Evolutionary conservation across 1,139 yeast species (phyloP).

Genomic region (Arxiozyma telluris): DNA sequence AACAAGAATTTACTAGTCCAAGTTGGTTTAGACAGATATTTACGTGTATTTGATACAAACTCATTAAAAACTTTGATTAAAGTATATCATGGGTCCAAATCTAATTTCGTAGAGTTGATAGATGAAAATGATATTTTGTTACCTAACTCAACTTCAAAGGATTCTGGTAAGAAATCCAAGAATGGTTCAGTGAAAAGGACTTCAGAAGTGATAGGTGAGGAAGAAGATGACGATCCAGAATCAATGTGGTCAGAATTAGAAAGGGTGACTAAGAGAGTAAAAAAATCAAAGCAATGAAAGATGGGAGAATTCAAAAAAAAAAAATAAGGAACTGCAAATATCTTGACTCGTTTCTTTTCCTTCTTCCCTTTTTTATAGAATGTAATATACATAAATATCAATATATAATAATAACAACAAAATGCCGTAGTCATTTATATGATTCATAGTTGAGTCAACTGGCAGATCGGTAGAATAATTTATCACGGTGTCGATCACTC

Average conservation of each 20-base stretch:
- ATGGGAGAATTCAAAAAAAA: not conserved
- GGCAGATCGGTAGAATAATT: too few species aligned
- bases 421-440: too few species aligned
- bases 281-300: constrained; percentile 4
- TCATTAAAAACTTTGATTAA: constrained; percentile 56
- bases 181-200: constrained; percentile 9
- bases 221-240: constrained; percentile 15
- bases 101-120: constrained; percentile 48
- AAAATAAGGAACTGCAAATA: too few species aligned
- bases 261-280: constrained; percentile 3
- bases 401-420: not conserved
- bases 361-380: not conserved
- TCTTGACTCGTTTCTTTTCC: not conserved
- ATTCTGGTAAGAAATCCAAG: constrained; percentile 10
- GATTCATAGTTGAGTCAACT: not conserved
- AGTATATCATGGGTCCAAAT: constrained; percentile 67
- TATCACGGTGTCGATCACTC: not conserved
- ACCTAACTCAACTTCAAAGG: constrained; percentile 10
- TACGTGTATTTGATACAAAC: constrained; percentile 60
- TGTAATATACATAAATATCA: not conserved
- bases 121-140: constrained; percentile 24
- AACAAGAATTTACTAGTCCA: constrained; percentile 36
- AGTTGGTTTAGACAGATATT: constrained; percentile 82
- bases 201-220: constrained; percentile 4
- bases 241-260: constrained; percentile 19